Conservation (phyloP, 2,329 filamentous ascomycete genomes). For the Fusarium ambrosium region DNA sequence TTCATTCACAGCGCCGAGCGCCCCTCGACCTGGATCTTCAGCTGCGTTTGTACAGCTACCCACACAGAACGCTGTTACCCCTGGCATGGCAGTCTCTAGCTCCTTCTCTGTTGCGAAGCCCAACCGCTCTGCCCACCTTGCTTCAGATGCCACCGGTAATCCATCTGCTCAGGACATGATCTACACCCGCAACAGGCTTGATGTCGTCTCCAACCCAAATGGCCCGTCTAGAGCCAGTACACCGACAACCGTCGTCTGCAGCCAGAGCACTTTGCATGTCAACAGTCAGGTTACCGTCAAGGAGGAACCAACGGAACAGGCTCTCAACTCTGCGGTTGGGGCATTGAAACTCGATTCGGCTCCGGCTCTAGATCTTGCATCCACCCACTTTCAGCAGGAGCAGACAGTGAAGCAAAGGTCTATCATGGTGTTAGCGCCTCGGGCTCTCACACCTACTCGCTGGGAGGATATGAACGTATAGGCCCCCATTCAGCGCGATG, state of each 20-base stretch:
- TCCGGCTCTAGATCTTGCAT: neutral
- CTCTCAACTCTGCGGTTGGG: neutral
- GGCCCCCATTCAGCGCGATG: neutral
- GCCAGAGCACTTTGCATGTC: neutral
- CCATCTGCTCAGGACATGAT: neutral
- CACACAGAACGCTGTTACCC: neutral
- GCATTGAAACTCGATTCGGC: neutral
- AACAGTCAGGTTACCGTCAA: neutral
- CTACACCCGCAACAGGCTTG: neutral
- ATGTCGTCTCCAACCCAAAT: neutral
- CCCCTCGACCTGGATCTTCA: neutral
- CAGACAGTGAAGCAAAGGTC: neutral
- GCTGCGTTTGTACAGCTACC: neutral
- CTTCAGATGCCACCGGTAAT: neutral
- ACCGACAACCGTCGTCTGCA: neutral
- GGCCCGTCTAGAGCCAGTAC: neutral
- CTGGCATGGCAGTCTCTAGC: neutral
- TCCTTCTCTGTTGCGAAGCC: neutral
- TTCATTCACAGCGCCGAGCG: neutral
- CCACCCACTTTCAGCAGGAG: neutral
- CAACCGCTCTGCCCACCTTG: neutral
- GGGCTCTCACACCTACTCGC: neutral
- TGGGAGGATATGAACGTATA: neutral
- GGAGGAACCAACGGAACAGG: neutral
- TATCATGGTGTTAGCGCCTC: neutral